Evolutionary conservation across 2,329 filamentous ascomycete genomes (phyloP).

Genomic region (Dendrostoma leiphaemia): DNA sequence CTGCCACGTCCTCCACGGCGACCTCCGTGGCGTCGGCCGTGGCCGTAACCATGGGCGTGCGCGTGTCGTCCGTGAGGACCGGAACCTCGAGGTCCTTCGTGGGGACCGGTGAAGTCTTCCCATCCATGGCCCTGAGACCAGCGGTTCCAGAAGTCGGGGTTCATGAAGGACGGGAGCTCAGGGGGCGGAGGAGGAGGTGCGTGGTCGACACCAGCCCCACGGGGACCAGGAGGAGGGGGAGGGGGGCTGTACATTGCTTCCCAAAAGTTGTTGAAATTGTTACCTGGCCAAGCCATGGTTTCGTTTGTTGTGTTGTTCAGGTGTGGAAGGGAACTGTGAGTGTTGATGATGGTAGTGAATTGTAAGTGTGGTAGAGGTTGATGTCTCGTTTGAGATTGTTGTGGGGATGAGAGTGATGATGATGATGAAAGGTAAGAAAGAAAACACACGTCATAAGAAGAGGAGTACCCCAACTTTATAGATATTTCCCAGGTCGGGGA

Average conservation of each 20-base stretch:
- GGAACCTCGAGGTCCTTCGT: neutral
- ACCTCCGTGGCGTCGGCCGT: neutral
- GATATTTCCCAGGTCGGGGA: neutral
- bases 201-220: constrained; percentile 15
- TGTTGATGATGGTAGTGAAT: neutral
- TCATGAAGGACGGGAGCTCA: constrained; percentile 3
- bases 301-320: constrained; percentile 1
- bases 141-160: constrained; percentile 16
- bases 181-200: constrained; percentile 1
- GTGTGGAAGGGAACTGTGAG: neutral
- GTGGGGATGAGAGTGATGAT: neutral
- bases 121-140: constrained; percentile 13
- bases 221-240: neutral
- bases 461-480: constrained; percentile 6
- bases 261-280: constrained; percentile 7
- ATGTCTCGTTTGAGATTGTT: neutral
- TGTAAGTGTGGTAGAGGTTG: too few species aligned
- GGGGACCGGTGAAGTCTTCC: constrained; percentile 6
- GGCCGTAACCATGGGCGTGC: neutral
- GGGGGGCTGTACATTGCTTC: constrained; percentile 2
- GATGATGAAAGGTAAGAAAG: neutral
- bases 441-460: neutral
- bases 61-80: constrained; percentile 9
- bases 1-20: neutral
- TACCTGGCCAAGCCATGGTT: constrained; percentile 17